phyloP scores from a whole-genome alignment of 2,329 filamentous ascomycete species.

The Cytospora piceicola region DNA sequence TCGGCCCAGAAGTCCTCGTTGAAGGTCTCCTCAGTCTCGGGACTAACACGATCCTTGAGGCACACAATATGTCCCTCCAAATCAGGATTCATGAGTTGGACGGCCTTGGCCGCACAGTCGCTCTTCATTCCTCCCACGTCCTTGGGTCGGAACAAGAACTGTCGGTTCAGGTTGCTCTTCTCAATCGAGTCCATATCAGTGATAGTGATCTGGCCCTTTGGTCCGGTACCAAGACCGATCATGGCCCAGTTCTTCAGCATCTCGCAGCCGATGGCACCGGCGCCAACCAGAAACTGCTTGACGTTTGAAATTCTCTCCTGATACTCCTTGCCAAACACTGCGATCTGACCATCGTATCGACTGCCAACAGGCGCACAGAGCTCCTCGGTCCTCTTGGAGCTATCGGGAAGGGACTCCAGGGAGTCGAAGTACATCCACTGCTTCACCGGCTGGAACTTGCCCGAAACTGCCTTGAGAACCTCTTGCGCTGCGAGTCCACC shows the following conservation, averaged over 20 bases:
- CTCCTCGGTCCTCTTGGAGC: slow-evolving; percentile 76
- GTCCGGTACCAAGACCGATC: slow-evolving; percentile 91
- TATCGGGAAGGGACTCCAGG: slow-evolving; percentile 87
- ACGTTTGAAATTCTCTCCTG: slow-evolving; percentile 92
- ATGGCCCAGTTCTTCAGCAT: slow-evolving; percentile 99
- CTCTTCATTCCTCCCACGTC: slow-evolving; percentile 98
- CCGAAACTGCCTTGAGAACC: slow-evolving; percentile 93
- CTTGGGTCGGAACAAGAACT: slow-evolving; percentile 91
- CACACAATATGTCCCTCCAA: slow-evolving; percentile 83
- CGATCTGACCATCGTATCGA: slow-evolving; percentile 96
- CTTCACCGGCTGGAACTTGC: slow-evolving; percentile 93
- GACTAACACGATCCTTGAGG: slow-evolving; percentile 85
- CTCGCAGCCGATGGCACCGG: slow-evolving; percentile 96
- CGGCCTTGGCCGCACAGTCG: slow-evolving; percentile 87
- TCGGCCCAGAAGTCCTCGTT: slow-evolving; percentile 89
- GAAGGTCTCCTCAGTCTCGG: slow-evolving; percentile 92
- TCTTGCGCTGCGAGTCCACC: slow-evolving; percentile 93
- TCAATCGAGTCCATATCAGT: slow-evolving; percentile 99
- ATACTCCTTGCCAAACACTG: slow-evolving; percentile 90
- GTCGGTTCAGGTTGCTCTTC: slow-evolving; percentile 96
- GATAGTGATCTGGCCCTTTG: slow-evolving; percentile 84
- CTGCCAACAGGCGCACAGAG: slow-evolving; percentile 82
- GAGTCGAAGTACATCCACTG: slow-evolving; percentile 99
- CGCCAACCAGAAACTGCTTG: slow-evolving; percentile 92
- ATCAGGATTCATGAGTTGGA: slow-evolving; percentile 94